A percentile compares a stretch with the other conserved stretches of the same genome.
These are phyloP conservation scores for Trichoderma aggressivum DNA, from an alignment of 2,329 filamentous ascomycete genomes.

Conservation along the genomic window DNA sequence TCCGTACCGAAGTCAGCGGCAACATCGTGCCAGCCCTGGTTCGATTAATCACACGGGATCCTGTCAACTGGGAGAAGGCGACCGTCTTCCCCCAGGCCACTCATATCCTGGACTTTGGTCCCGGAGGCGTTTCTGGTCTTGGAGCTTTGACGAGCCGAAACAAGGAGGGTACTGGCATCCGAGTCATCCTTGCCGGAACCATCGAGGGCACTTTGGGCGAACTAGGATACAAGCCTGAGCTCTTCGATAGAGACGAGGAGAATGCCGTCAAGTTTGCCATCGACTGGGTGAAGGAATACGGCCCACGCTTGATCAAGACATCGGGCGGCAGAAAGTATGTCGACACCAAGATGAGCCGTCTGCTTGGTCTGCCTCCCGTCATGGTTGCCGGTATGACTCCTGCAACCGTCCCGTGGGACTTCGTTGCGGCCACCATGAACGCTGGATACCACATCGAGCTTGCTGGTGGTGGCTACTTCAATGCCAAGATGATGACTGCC, in stretches of 20 bases:
- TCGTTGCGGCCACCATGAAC: conserved; percentile 88
- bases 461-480: conserved; percentile 86
- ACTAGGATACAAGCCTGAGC: conserved; percentile 95
- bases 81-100: conserved; percentile 88
- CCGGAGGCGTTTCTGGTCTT: conserved; percentile 92
- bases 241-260: conserved; percentile 94
- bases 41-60: conserved; percentile 89
- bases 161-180: conserved; percentile 97
- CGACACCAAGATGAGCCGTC: conserved; percentile 91
- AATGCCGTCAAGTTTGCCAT: conserved; percentile 92
- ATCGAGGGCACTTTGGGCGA: conserved; percentile 86
- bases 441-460: conserved; percentile 93
- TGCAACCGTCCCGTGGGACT: conserved; percentile 83
- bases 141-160: conserved; percentile 96
- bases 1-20: conserved; percentile 65
- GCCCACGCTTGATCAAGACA: conserved; percentile 86
- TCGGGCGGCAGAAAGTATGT: conserved; percentile 87
- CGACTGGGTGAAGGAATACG: conserved; percentile 97
- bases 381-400: conserved; percentile 96
- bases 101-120: conserved; percentile 94
- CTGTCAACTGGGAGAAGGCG: conserved; percentile 94
- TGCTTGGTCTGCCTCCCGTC: conserved; percentile 79
- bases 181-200: conserved; percentile 91
- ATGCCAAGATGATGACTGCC: conserved; percentile 75
- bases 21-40: conserved; percentile 84